Base-by-base conservation (phyloP, 129 eudicot genomes). In the Flaveria ramosissima region DNA sequence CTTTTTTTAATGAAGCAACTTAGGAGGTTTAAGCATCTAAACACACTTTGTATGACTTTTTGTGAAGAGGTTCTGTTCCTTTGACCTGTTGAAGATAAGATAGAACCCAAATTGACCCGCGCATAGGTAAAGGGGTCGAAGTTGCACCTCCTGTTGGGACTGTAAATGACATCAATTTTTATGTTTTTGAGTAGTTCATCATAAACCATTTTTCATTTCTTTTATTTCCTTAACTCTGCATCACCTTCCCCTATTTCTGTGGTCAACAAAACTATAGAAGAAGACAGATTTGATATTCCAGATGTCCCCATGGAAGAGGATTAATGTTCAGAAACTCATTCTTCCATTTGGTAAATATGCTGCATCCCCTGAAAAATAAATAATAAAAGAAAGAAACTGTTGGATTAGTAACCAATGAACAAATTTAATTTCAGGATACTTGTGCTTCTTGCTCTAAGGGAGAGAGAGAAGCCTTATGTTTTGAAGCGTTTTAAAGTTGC, bases 251-350 rank as follows among this genome's bases (percentile, higher is more conserved):
- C 96, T 20, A 67, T 87, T 62, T 83, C 82, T 51, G 89, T 92
- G 78, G 83, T 90, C 63, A 93, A 80, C 66, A 90, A 82, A 82
- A 70, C 88, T 2, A 86, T 90, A 68, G 88, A 86, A 24, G 98
- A 92, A 84, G 98, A 93, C 80, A 85, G 96, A 65, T 90, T 90
- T 52, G 98, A 93, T 78, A 86, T 90, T 73, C 97, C 97, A 55
- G 97, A 89, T 6, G 98, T 92, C 32, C 98, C 98, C n/a, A 92
- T 89, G 98, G 98, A 92, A 74, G 98, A 92, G 83, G 96, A 92
- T 75, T 90, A 74, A 68, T 47, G 7, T 24, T 59, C 43, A 79
- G 41, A 21, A 48, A 71, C 64, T 3, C 17, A 17, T 64, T 61
- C 26, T 42, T 41, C 12, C 13, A 11, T 36, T 36, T 45, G 50